A percentile compares a stretch with the other conserved stretches of the same genome.
These are phyloP conservation scores for Petunia hybrid DNA, from an alignment of 305 asterid species.

Conservation along the genomic window DNA sequence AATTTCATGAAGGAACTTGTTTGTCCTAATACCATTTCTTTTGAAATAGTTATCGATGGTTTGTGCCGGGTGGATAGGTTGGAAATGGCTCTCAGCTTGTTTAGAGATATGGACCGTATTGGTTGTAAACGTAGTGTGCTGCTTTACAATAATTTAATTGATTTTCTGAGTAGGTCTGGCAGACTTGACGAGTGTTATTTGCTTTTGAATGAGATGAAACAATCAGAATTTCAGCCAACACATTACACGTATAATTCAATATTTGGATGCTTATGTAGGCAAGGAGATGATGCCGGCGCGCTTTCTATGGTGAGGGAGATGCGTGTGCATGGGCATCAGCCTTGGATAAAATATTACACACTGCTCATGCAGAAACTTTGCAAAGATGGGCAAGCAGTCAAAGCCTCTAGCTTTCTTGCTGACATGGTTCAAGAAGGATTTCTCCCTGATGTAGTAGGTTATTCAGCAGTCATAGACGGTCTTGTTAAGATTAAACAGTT, in stretches of 20 bases:
- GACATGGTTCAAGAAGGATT: conserved; percentile 71
- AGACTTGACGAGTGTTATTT: conserved; percentile 62
- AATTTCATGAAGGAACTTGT: conserved; percentile 37
- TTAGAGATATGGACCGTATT: conserved; percentile 56
- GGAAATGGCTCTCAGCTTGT: conserved; percentile 70
- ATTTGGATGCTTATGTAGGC: conserved; percentile 77
- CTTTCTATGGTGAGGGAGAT: conserved; percentile 70
- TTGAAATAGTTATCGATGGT: conserved; percentile 71
- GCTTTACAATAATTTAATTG: conserved; percentile 73
- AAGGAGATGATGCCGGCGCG: conserved; percentile 62
- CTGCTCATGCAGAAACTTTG: conserved; percentile 73
- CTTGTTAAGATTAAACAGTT: conserved; percentile 59
- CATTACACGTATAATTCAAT: conserved; percentile 87
- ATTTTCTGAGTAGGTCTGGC: conserved; percentile 60
- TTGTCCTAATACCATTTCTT: conserved; percentile 54
- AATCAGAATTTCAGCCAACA: conserved; percentile 66
- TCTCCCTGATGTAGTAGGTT: conserved; percentile 76
- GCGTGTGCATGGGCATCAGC: conserved; percentile 75
- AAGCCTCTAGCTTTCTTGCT: conserved; percentile 71
- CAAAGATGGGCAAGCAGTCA: conserved; percentile 59
- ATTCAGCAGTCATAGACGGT: conserved; percentile 76
- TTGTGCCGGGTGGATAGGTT: conserved; percentile 64
- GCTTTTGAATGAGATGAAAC: conserved; percentile 74
- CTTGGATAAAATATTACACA: conserved; percentile 90
- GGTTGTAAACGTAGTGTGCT: conserved; percentile 63